Evolutionary conservation across 1,284 basidiomycete genomes (phyloP).

Genomic region (Golubevia sp.): DNA sequence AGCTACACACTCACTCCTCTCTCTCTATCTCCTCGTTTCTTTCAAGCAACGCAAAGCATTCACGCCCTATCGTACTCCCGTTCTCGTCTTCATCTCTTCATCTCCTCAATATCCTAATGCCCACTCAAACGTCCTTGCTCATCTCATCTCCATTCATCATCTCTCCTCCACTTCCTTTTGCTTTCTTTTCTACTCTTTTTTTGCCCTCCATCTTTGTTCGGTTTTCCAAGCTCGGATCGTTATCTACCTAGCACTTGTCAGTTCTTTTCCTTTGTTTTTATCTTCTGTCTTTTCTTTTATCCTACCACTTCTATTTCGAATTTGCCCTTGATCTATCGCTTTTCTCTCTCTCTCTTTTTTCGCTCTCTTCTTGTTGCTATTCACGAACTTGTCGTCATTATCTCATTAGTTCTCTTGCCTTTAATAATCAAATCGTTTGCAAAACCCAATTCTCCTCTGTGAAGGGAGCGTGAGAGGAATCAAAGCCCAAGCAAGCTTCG

Average conservation of each 20-base stretch:
- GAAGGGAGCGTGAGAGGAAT: too few species aligned
- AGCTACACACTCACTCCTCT: slow-evolving; percentile 64
- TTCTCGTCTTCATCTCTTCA: background rate
- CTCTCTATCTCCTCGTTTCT: slow-evolving; percentile 66
- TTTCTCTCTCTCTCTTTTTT: background rate
- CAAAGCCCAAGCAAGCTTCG: too few species aligned
- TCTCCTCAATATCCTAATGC: background rate
- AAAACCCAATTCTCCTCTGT: too few species aligned
- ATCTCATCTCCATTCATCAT: background rate
- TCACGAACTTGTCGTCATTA: too few species aligned
- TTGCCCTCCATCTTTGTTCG: background rate
- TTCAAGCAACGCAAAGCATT: slow-evolving; percentile 58
- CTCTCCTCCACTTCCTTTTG: background rate
- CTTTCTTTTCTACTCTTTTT: background rate
- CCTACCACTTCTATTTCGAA: background rate
- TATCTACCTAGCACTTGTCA: background rate
- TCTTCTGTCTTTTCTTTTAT: background rate
- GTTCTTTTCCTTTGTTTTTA: slow-evolving; percentile 3
- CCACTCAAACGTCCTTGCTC: background rate
- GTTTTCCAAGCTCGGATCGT: slow-evolving; percentile 2
- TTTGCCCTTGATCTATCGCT: too few species aligned
- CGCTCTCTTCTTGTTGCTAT: background rate
- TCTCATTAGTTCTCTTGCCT: too few species aligned
- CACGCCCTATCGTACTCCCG: slow-evolving; percentile 20
- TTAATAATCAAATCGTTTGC: too few species aligned